These are phyloP conservation scores for Aspergillus sojae DNA, from an alignment of 2,329 filamentous ascomycete species.

Conservation along the genomic window DNA sequence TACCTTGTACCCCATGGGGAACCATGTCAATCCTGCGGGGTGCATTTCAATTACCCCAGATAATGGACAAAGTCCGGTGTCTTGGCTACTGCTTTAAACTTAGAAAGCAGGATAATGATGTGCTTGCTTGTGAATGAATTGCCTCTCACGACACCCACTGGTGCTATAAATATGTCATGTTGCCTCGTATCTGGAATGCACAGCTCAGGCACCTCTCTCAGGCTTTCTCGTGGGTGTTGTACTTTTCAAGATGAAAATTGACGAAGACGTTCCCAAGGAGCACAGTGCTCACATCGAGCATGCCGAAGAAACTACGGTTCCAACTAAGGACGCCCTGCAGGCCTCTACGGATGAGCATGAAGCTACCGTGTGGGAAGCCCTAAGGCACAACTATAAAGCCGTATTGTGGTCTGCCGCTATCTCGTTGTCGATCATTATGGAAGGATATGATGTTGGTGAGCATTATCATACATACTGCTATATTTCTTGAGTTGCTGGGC, in stretches of 20 bases:
- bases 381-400: conserved; percentile 13
- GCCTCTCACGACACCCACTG: background rate
- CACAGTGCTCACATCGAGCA: conserved; percentile 12
- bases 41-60: background rate
- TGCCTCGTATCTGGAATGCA: background rate
- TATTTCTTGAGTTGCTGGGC: background rate
- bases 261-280: conserved; percentile 3
- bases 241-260: conserved; percentile 1
- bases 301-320: background rate
- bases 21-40: background rate
- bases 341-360: conserved; percentile 15
- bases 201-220: background rate
- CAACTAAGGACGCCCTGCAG: conserved; percentile 13
- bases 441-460: conserved; percentile 24
- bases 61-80: background rate
- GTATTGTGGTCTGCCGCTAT: conserved; percentile 15
- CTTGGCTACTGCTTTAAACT: background rate
- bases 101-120: background rate
- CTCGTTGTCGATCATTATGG: conserved; percentile 20
- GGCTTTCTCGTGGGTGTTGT: background rate
- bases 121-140: background rate
- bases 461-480: background rate
- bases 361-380: conserved; percentile 13
- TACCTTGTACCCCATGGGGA: background rate
- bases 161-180: background rate